phyloP scores from a whole-genome alignment of 1,139 yeast genomes.

The Eremothecium coryli region DNA sequence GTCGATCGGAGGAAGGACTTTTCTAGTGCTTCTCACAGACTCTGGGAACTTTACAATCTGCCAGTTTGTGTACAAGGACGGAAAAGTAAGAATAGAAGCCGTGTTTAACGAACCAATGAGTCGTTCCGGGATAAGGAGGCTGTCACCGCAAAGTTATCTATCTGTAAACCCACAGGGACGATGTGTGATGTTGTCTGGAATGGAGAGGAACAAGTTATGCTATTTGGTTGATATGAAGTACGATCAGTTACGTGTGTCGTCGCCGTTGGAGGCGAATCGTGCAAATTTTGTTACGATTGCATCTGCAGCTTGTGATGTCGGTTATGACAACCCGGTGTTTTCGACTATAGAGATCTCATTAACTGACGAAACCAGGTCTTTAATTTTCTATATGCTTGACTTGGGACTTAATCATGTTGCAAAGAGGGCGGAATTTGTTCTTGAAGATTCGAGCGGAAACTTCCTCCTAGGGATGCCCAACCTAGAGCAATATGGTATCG shows the following conservation, averaged over 20 bases:
- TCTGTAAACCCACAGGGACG: slow-evolving; percentile 66
- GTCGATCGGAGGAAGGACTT: slow-evolving; percentile 44
- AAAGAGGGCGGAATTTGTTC: slow-evolving; percentile 37
- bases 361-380: slow-evolving; percentile 14
- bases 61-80: slow-evolving; percentile 36
- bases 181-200: slow-evolving; percentile 59
- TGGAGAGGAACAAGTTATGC: slow-evolving; percentile 64
- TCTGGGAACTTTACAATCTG: slow-evolving; percentile 64
- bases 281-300: slow-evolving; percentile 46
- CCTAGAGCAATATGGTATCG: slow-evolving; percentile 19
- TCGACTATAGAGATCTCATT: slow-evolving; percentile 66
- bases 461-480: slow-evolving; percentile 27
- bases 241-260: slow-evolving; percentile 42
- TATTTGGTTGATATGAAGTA: slow-evolving; percentile 45
- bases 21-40: slow-evolving; percentile 65
- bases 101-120: slow-evolving; percentile 59
- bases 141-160: slow-evolving; percentile 70
- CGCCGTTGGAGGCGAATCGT: slow-evolving; percentile 65
- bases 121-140: slow-evolving; percentile 66
- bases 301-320: slow-evolving; percentile 58
- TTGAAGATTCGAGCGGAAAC: slow-evolving; percentile 38
- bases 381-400: slow-evolving; percentile 73
- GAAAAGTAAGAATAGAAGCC: slow-evolving; percentile 37
- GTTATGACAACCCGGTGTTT: slow-evolving; percentile 73
- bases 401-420: slow-evolving; percentile 74